These are phyloP conservation scores for Fraxinus albicans DNA, from an alignment of 305 asterid species.

Conservation along the genomic window DNA sequence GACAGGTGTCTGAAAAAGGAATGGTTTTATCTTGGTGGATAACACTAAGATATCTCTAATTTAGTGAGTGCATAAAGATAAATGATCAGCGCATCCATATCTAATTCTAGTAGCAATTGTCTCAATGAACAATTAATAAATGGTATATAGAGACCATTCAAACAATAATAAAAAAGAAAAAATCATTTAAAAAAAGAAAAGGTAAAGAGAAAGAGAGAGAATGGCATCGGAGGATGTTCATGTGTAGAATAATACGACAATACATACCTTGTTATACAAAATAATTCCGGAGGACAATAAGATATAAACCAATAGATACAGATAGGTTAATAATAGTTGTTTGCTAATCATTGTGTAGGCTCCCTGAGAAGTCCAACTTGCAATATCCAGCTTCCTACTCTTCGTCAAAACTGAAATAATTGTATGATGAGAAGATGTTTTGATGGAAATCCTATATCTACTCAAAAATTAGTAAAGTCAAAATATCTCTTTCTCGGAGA, in stretches of 20 bases:
- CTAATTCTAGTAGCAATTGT: not conserved
- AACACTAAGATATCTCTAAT: not conserved
- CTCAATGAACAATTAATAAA: not conserved
- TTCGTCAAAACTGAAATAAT: slow-evolving; percentile 21
- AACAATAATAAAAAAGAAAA: not conserved
- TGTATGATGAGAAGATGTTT: slow-evolving; percentile 13
- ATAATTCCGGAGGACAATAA: slow-evolving; percentile 87
- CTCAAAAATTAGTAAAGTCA: too few relatives aligned
- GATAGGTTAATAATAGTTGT: slow-evolving; percentile 77
- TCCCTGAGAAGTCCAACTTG: slow-evolving; percentile 31
- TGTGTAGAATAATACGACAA: not conserved
- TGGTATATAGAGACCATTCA: not conserved
- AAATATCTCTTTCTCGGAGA: too few relatives aligned
- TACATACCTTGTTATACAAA: slow-evolving; percentile 84
- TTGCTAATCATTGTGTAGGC: slow-evolving; percentile 62
- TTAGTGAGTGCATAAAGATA: not conserved
- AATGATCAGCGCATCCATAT: not conserved
- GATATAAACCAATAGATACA: slow-evolving; percentile 75
- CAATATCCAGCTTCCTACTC: slow-evolving; percentile 29
- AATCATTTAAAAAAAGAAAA: slow-evolving; percentile 5
- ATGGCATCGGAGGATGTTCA: not conserved
- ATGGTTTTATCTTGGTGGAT: not conserved
- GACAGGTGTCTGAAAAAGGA: not conserved
- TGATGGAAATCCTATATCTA: not conserved
- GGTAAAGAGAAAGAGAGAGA: not conserved